Evolutionary conservation across 2,329 filamentous ascomycete genomes (phyloP).

Genomic region (Exutisphaerella laricina): DNA sequence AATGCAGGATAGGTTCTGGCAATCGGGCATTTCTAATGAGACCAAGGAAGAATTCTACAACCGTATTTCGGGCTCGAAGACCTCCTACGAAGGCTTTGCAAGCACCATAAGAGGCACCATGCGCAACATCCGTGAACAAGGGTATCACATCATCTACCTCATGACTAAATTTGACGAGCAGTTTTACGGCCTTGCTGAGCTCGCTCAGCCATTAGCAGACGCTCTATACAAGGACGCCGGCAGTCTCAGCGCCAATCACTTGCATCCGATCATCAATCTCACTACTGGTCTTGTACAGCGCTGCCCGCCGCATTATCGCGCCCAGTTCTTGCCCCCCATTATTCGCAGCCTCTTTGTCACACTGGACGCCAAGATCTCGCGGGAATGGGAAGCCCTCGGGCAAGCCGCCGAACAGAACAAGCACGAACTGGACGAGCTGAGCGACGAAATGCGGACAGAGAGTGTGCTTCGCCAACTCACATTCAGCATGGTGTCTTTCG

Average conservation of each 20-base stretch:
- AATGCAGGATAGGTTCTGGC: constrained; percentile 94
- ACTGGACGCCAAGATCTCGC: constrained; percentile 78
- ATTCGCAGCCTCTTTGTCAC: constrained; percentile 76
- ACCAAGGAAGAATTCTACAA: constrained; percentile 97
- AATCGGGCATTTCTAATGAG: constrained; percentile 91
- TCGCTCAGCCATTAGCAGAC: constrained; percentile 75
- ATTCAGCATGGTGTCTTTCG: constrained; percentile 85
- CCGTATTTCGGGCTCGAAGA: constrained; percentile 80
- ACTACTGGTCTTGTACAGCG: constrained; percentile 86
- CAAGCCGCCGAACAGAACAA: constrained; percentile 53
- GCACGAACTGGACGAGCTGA: constrained; percentile 65
- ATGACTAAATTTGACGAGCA: constrained; percentile 80
- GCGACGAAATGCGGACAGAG: constrained; percentile 97
- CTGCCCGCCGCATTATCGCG: constrained; percentile 72
- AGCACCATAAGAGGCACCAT: constrained; percentile 88
- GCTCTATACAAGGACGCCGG: constrained; percentile 79
- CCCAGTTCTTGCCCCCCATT: constrained; percentile 78
- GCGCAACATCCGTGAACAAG: constrained; percentile 82
- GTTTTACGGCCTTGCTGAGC: constrained; percentile 84
- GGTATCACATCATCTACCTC: constrained; percentile 90
- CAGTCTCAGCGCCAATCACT: constrained; percentile 82
- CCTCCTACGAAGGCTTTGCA: constrained; percentile 85
- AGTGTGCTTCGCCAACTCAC: constrained; percentile 91
- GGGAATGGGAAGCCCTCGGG: constrained; percentile 75
- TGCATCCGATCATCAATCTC: constrained; percentile 87